Base-by-base conservation (phyloP, 2,329 filamentous ascomycete species). In the Trichoderma guizhouense region DNA sequence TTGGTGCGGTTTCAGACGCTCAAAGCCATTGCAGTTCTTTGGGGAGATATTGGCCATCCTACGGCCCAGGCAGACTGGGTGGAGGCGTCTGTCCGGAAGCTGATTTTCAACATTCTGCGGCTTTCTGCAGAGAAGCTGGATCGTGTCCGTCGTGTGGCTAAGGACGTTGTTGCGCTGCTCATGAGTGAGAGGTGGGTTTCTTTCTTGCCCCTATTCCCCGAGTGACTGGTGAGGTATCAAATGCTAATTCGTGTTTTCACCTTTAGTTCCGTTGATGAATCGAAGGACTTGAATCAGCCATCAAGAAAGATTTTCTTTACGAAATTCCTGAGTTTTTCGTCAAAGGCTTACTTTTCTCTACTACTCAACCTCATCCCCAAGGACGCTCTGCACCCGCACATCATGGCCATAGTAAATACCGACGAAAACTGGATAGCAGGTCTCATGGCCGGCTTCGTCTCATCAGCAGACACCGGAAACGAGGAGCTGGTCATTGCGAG, bases 61-160 rank as follows among this genome's bases (percentile, higher is more conserved):
- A 21, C 71, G 2, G 7, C 32, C n/a, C 69, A 55, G 5, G 65
- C 60, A 2, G 74, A 75, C n/a, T 79, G 79, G 76, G 73, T 78
- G 4, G 69, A 74, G 28, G 72, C 73, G 28, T 82, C 82, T 2
- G 75, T 85, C 12, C 76, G 78, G 12, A 76, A 76, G 32, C 78
- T 90, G 1, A 85, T 89, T 72, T 82, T 86, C 34, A 82, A 84
- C 32, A 82, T 86, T 2, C 83, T 93, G 36, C 88, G 94, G 1
- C 86, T 98, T 15, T 91, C 94, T 2, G 89, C 93, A 0, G 96
- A 99, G 81, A 98, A 97, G 79, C 86, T 98, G 2, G 95, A 98
- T 80, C 92, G 93, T 74, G 92, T 98, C 21, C 90, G 96, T 28
- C 84, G 88, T 0, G 87, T 89, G 74, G 92, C 91, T 1, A 89